Evolutionary conservation across 1,284 basidiomycete species (phyloP).

Genomic region (Melampsora americana): DNA sequence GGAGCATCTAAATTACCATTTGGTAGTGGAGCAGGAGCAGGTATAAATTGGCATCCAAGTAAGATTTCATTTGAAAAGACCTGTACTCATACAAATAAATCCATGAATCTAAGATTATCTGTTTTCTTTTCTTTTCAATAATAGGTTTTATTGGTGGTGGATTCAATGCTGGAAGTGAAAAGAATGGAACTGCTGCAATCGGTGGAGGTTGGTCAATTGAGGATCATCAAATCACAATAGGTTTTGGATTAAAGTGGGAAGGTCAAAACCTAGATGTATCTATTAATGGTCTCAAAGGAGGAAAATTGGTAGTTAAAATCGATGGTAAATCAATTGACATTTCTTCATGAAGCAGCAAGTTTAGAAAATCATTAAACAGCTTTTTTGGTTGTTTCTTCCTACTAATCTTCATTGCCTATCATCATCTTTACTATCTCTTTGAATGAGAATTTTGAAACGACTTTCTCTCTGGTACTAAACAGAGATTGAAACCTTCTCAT

Average conservation of each 20-base stretch:
- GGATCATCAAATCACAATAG: not conserved
- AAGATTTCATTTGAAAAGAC: not conserved
- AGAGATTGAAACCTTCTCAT: no score
- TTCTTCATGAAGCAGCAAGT: no score
- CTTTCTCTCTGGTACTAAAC: no score
- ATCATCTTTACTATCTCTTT: no score
- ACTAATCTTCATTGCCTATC: no score
- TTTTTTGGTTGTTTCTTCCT: no score
- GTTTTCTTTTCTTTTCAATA: not conserved
- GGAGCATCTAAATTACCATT: not conserved
- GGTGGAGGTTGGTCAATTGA: not conserved
- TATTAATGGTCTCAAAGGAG: not conserved
- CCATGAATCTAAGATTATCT: not conserved
- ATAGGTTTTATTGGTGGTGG: constrained; percentile 1
- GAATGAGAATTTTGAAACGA: no score
- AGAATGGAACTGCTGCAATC: not conserved
- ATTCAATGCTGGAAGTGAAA: not conserved
- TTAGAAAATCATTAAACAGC: no score
- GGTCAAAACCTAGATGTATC: not conserved
- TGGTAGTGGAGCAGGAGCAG: not conserved
- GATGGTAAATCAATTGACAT: not conserved
- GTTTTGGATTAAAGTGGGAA: not conserved
- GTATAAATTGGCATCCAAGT: not conserved
- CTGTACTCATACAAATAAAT: not conserved
- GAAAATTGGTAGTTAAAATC: not conserved